Conservation (phyloP, 2,329 filamentous ascomycete genomes). For the Fusarium clavum region DNA sequence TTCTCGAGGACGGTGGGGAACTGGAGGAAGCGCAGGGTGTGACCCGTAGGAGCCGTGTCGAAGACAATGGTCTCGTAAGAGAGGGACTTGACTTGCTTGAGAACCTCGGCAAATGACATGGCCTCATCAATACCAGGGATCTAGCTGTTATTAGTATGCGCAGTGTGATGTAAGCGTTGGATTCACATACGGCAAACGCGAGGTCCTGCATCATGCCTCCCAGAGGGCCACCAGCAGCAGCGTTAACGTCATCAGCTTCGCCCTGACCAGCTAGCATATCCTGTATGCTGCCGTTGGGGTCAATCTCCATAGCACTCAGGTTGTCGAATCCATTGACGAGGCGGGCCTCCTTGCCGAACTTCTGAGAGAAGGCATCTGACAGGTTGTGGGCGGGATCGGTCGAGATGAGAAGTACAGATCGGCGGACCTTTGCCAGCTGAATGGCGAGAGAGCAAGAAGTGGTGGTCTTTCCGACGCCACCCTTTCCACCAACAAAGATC, state of each 20-base stretch:
- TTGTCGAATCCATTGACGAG: constrained; percentile 93
- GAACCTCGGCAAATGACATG: constrained; percentile 99
- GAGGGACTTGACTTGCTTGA: constrained; percentile 99
- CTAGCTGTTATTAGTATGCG: constrained; percentile 56
- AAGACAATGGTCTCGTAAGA: constrained; percentile 99
- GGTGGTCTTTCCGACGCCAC: constrained; percentile 99
- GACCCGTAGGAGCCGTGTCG: constrained; percentile 96
- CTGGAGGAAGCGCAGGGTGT: constrained; percentile 97
- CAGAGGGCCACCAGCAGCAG: constrained; percentile 75
- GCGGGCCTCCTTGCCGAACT: constrained; percentile 98
- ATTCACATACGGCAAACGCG: constrained; percentile 82
- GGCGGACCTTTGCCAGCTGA: constrained; percentile 93
- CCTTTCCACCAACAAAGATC: constrained; percentile 99
- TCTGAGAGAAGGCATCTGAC: constrained; percentile 97
- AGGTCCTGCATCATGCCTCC: constrained; percentile 99
- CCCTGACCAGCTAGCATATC: constrained; percentile 84
- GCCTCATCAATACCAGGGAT: constrained; percentile 99
- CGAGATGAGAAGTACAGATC: constrained; percentile 96
- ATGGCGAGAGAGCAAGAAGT: constrained; percentile 98
- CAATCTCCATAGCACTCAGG: constrained; percentile 98
- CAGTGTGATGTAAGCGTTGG: neutral
- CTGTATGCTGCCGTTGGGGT: constrained; percentile 97
- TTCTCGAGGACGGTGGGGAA: constrained; percentile 99
- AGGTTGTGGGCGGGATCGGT: constrained; percentile 99
- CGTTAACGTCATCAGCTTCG: constrained; percentile 74